Conservation (phyloP, 495 filamentous ascomycete genomes). For the Gamarada debralockiae region DNA sequence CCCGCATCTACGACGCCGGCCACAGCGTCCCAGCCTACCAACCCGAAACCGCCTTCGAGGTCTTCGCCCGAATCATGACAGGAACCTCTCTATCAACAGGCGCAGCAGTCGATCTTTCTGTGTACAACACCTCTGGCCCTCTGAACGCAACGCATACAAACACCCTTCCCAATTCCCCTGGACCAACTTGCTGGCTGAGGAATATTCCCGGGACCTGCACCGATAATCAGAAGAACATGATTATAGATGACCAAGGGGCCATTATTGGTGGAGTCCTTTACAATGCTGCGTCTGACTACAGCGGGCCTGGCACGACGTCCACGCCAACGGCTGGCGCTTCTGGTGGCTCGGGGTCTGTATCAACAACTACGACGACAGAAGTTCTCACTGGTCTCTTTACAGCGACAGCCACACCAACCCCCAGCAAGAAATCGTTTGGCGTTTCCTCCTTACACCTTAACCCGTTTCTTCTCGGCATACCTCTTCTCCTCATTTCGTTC, state of each 20-base stretch:
- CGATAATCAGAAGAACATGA: conserved; percentile 37
- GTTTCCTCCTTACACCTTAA: neutral
- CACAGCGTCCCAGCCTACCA: conserved; percentile 72
- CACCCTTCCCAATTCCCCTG: conserved; percentile 34
- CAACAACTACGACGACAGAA: conserved; percentile 24
- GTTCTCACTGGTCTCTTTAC: conserved; percentile 32
- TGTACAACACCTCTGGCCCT: conserved; percentile 51
- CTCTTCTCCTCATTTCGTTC: conserved; percentile 1
- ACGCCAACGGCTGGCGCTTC: neutral
- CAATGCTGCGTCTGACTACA: conserved; percentile 18
- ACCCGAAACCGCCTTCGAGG: conserved; percentile 56
- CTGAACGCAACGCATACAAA: conserved; percentile 42
- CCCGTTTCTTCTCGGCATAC: neutral
- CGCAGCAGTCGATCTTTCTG: conserved; percentile 38
- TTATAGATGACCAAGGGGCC: conserved; percentile 39
- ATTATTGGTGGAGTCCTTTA: conserved; percentile 53
- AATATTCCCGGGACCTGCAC: conserved; percentile 46
- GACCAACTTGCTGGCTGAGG: conserved; percentile 56
- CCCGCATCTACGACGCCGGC: conserved; percentile 64
- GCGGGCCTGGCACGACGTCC: conserved; percentile 11
- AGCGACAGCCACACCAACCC: conserved; percentile 32
- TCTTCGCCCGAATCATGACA: conserved; percentile 62
- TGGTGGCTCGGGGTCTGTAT: conserved; percentile 6
- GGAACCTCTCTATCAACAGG: conserved; percentile 62
- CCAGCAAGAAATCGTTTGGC: conserved; percentile 21